Conservation (phyloP, 1,284 basidiomycete genomes). For the Singerocomus rubriflavus region DNA sequence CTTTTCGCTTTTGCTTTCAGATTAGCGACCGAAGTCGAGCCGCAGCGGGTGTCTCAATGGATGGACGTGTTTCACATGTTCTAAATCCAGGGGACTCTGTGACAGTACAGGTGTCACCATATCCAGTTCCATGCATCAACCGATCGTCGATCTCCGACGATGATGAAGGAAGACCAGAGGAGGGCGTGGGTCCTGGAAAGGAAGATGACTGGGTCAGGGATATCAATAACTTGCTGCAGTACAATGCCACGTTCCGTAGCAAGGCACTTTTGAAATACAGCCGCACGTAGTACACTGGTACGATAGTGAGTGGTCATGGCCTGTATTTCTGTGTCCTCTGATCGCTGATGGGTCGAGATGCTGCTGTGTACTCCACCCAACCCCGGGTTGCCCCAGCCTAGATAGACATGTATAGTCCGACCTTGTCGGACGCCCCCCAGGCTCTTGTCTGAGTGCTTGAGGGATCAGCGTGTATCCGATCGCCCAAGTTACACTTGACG, state of each 20-base stretch:
- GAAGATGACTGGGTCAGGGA: slow-evolving; percentile 96
- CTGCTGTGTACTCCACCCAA: background rate
- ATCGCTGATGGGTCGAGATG: slow-evolving; percentile 1
- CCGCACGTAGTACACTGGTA: slow-evolving; percentile 20
- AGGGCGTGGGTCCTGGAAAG: slow-evolving; percentile 68
- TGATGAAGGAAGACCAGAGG: slow-evolving; percentile 34
- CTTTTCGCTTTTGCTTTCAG: slow-evolving; percentile 38
- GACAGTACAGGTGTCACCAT: slow-evolving; percentile 80
- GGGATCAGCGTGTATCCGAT: too few relatives aligned
- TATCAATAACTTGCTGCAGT: slow-evolving; percentile 90
- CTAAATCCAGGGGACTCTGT: slow-evolving; percentile 84
- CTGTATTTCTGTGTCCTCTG: background rate
- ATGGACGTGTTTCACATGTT: slow-evolving; percentile 81
- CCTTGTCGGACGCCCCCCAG: background rate
- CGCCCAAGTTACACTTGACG: too few relatives aligned
- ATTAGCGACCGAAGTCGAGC: slow-evolving; percentile 84
- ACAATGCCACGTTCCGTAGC: slow-evolving; percentile 88
- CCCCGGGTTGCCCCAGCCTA: background rate
- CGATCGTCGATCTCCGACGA: slow-evolving; percentile 68
- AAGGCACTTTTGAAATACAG: slow-evolving; percentile 71
- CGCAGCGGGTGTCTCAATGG: slow-evolving; percentile 88
- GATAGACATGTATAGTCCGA: slow-evolving; percentile 1
- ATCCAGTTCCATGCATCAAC: slow-evolving; percentile 92
- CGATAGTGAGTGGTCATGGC: slow-evolving; percentile 14
- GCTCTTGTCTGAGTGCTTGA: background rate